Evolutionary conservation across 495 filamentous ascomycete species (phyloP).

Genomic region (Penicillium robsamsonii): DNA sequence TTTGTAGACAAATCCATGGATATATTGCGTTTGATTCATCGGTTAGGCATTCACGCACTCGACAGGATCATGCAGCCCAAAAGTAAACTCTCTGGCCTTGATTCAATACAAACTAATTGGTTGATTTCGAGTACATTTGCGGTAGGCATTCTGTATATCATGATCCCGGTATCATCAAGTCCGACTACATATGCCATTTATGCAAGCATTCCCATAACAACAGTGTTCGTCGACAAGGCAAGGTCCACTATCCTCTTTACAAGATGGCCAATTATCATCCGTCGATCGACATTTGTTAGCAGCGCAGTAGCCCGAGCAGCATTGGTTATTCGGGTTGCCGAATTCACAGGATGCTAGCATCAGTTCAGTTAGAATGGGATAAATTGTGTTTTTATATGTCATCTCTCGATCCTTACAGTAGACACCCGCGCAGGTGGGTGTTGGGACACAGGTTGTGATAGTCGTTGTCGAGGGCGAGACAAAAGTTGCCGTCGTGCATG

Average conservation of each 20-base stretch:
- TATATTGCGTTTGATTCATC: background rate
- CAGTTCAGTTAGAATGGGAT: background rate
- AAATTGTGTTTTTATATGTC: background rate
- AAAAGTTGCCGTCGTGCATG: constrained; percentile 34
- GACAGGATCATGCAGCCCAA: background rate
- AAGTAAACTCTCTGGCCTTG: background rate
- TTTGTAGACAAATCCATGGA: background rate
- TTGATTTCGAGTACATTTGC: background rate
- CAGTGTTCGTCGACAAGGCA: constrained; percentile 26
- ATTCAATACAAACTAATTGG: background rate
- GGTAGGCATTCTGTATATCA: background rate
- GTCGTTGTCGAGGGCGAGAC: constrained; percentile 29
- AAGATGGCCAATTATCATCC: constrained; percentile 26
- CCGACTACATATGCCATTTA: constrained; percentile 23
- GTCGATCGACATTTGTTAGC: constrained; percentile 31
- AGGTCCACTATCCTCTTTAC: constrained; percentile 26
- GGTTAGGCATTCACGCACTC: background rate
- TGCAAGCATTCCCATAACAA: constrained; percentile 30
- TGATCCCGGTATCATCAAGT: background rate
- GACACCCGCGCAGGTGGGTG: constrained; percentile 31
- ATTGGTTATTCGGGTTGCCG: constrained; percentile 15
- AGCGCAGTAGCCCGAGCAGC: constrained; percentile 31
- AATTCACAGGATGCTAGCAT: constrained; percentile 13
- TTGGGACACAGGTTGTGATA: constrained; percentile 33
- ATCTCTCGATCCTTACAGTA: constrained; percentile 24